Conservation (phyloP, 2,329 filamentous ascomycete genomes). For the Curvularia lunata region DNA sequence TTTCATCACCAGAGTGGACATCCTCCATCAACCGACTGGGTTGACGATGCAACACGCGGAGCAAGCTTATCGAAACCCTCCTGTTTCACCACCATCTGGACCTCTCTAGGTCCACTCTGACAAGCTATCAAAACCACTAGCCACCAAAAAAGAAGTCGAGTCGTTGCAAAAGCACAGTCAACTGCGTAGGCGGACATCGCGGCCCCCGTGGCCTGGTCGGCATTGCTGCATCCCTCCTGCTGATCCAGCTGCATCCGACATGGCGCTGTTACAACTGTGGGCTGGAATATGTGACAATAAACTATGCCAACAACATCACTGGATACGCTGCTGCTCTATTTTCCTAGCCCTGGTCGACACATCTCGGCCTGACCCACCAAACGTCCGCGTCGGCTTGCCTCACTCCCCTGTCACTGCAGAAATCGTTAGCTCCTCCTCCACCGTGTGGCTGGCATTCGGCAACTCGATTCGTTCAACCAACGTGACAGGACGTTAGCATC, state of each 20-base stretch:
- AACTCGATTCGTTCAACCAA: constrained; percentile 32
- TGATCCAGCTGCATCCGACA: constrained; percentile 22
- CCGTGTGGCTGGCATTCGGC: constrained; percentile 26
- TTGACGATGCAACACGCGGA: constrained; percentile 11
- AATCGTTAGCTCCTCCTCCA: constrained; percentile 28
- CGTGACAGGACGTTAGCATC: constrained; percentile 28
- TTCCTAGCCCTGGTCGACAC: constrained; percentile 26
- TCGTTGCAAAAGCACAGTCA: constrained; percentile 23
- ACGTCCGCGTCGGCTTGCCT: constrained; percentile 42
- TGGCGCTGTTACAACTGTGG: constrained; percentile 16
- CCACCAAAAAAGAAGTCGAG: constrained; percentile 16
- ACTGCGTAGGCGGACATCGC: constrained; percentile 26
- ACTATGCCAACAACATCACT: constrained; percentile 23
- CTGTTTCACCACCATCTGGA: constrained; percentile 25
- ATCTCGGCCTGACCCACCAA: constrained; percentile 32
- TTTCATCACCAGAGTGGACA: neutral
- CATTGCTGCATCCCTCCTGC: constrained; percentile 22
- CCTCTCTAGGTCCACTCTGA: constrained; percentile 24
- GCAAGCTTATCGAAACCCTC: constrained; percentile 16
- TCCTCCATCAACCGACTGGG: neutral
- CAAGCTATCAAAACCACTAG: constrained; percentile 21
- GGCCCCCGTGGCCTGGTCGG: constrained; percentile 28
- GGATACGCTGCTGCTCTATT: constrained; percentile 24
- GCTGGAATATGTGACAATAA: constrained; percentile 20
- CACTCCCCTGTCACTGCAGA: constrained; percentile 26